Conservation (phyloP, 441 rosid genomes). For the Lepidium campestre region DNA sequence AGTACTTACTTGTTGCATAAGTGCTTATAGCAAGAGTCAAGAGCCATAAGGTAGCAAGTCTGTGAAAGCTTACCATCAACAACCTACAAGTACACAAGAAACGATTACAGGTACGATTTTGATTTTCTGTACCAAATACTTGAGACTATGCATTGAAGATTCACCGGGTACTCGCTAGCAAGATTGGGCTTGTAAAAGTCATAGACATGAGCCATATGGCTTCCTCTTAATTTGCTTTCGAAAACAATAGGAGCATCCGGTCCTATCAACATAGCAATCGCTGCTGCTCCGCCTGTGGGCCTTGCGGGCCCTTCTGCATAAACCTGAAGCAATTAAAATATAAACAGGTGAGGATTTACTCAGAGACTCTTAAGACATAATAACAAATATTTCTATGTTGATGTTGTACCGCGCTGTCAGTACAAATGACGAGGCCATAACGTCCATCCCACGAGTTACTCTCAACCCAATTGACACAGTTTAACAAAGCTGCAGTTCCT, state of each 20-base stretch:
- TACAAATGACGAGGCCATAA: conserved; percentile 88
- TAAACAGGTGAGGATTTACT: background rate
- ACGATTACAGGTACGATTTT: background rate
- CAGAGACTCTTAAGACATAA: background rate
- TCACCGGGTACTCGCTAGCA: conserved; percentile 99
- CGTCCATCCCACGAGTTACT: conserved; percentile 99
- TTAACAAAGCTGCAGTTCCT: conserved; percentile 94
- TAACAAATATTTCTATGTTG: background rate
- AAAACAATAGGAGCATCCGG: conserved; percentile 92
- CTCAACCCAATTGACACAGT: conserved; percentile 99
- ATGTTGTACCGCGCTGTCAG: conserved; percentile 89
- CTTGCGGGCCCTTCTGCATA: conserved; percentile 99
- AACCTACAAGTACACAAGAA: conserved; percentile 44
- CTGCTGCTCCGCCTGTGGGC: conserved; percentile 99
- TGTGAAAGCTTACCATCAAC: conserved; percentile 99
- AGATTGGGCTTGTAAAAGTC: conserved; percentile 99
- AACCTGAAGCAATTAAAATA: conserved; percentile 52
- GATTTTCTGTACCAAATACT: background rate
- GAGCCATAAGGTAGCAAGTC: conserved; percentile 97
- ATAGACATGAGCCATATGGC: conserved; percentile 94
- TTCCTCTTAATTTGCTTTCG: conserved; percentile 90
- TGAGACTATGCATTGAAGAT: background rate
- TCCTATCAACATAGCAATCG: conserved; percentile 85
- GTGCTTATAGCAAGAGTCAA: conserved; percentile 83
- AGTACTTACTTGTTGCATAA: conserved; percentile 71